Conservation (phyloP, 345 rosid genomes). For the sweet orange (Citrus sinensis) region DVS_A1.0 CM039164.1:25696501-25697000, state of each 20-base stretch:
- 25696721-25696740: background rate
- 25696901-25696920: background rate
- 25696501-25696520: constrained; percentile 86
- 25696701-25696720: background rate
- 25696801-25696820: background rate
- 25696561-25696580: constrained; percentile 5
- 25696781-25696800: background rate
- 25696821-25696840: background rate
- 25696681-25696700: background rate
- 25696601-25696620: constrained; percentile 78
- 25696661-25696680: constrained; percentile 55
- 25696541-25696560: background rate
- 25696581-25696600: constrained; percentile 48
- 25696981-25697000: background rate
- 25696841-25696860: background rate
- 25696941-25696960: background rate
- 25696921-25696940: background rate
- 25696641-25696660: constrained; percentile 54
- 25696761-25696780: background rate
- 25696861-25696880: background rate
- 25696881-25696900: background rate
- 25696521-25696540: constrained; percentile 48
- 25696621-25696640: constrained; percentile 89
- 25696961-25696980: background rate
- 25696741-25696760: background rate